phyloP scores from a whole-genome alignment of 768 basidiomycete genomes.

The Terana coerulea region DNA sequence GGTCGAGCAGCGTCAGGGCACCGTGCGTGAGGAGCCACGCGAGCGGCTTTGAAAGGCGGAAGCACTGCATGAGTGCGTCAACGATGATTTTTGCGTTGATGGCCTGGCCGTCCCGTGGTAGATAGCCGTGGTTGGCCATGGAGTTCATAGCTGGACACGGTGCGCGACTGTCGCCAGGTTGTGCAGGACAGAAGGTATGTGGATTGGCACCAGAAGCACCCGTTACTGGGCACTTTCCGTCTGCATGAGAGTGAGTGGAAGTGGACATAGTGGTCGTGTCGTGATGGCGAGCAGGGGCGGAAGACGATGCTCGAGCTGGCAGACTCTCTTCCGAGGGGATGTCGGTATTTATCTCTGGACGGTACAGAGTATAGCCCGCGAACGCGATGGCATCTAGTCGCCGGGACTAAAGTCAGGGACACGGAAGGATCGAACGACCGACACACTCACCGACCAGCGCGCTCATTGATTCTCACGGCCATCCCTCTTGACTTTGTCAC shows the following conservation, averaged over 20 bases:
- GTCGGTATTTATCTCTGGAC: too few relatives aligned
- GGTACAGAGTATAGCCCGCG: too few relatives aligned
- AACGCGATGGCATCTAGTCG: too few relatives aligned
- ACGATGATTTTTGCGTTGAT: constrained; percentile 15
- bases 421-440: too few relatives aligned
- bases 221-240: constrained; percentile 4
- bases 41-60: constrained; percentile 22
- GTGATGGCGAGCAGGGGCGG: background rate
- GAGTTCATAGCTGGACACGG: constrained; percentile 57
- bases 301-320: background rate
- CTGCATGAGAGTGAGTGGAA: background rate
- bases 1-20: constrained; percentile 14
- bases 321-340: too few relatives aligned
- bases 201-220: background rate
- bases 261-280: background rate
- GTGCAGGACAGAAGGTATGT: constrained; percentile 13
- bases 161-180: constrained; percentile 17
- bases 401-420: too few relatives aligned
- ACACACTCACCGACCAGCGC: too few relatives aligned
- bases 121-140: constrained; percentile 53
- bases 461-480: too few relatives aligned
- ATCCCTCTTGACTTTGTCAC: too few relatives aligned
- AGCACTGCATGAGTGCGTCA: constrained; percentile 21
- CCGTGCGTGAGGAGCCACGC: constrained; percentile 19
- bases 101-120: constrained; percentile 27